Evolutionary conservation across 2,329 filamentous ascomycete species (phyloP), one percentile per base, ranked within the genome.

Genomic region (Seiridium cupressi): DNA sequence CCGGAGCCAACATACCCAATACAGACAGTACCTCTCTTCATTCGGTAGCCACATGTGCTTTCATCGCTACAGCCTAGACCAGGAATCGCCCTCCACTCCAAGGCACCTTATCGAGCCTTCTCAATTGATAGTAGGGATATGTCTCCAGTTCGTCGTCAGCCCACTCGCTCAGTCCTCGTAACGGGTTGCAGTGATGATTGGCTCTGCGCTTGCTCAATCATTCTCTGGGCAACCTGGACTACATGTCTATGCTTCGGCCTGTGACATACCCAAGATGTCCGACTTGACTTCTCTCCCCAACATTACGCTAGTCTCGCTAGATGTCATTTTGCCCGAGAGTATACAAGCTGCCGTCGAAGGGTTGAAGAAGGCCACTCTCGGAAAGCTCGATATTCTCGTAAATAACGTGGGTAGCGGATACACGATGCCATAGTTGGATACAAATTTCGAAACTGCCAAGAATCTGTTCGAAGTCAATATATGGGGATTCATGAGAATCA

Each of bases 191-290:
- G 63, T 7, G 63, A 61, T 9, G 66, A 68, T 72, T 40, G 70
- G 69, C 42, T 64, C 68, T 18, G 64, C 69, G 5, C 55, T 73
- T 0, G 66, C 68, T 3, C 34, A 55, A 3, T 58, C 63, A 32
- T 64, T 73, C 11, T 58, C 62, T 34, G 18, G 61, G 2, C 70
- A 70, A 42, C 47, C 18, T 1, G 2, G 40, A 35, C 3, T 60
- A 26, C 69, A 68, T 38, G 73, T 76, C 48, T 71, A 74, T 54
- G 73, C 73, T 5, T 74, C 74, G 2, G 70, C 70, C 2, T 66
- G 73, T 2, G 62, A 67, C 38, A 61, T 66, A 5, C 62, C 66
- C 51, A 70, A 72, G 44, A 64, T 76, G 32, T 57, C 60, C 35
- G 58, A 64, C 4, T 63, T 73, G 10, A 57, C 62, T 3, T 61